Percentiles rank a stretch among this genome's conserved stretches.
phyloP scores from a whole-genome alignment of 192 early-diverging fungal species.

The Piromyces finnis region DNA sequence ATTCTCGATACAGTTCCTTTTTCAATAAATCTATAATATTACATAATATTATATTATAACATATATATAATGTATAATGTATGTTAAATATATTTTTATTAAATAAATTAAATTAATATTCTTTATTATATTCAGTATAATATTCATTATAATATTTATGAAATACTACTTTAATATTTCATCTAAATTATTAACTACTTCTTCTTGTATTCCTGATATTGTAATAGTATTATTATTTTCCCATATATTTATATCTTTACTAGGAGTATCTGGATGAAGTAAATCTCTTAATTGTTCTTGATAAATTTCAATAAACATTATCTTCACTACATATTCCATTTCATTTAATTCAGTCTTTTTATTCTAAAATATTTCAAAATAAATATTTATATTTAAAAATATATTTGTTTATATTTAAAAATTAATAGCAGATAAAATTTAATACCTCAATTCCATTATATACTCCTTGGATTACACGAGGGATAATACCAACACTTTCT shows the following conservation, averaged over 20 bases:
- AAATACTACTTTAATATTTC: conserved; percentile 10
- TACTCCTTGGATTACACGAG: conserved; percentile 18
- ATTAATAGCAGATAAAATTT: too few species aligned
- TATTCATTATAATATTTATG: too few species aligned
- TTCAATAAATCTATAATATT: conserved; percentile 12
- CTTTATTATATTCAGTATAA: too few species aligned
- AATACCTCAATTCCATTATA: conserved; percentile 12
- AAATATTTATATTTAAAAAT: too few species aligned
- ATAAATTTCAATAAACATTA: conserved; percentile 34
- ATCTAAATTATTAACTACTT: conserved; percentile 3
- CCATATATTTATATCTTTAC: conserved; percentile 21
- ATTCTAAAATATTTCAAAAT: neutral
- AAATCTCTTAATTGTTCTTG: conserved; percentile 33
- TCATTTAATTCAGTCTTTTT: conserved; percentile 1
- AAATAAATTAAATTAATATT: too few species aligned
- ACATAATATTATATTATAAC: too few species aligned
- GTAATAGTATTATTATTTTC: conserved; percentile 16
- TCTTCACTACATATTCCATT: conserved; percentile 9
- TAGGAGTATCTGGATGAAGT: conserved; percentile 6
- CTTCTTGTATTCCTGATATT: conserved; percentile 16
- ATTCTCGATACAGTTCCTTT: conserved; percentile 15
- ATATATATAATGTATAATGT: too few species aligned
- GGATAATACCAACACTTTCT: conserved; percentile 24
- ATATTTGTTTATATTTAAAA: too few species aligned
- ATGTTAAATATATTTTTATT: too few species aligned